Percentiles rank a stretch among this genome's conserved stretches.
Evolutionary conservation across 2,329 filamentous ascomycete genomes (phyloP).

Genomic region (Hypoxylon sp.): DNA sequence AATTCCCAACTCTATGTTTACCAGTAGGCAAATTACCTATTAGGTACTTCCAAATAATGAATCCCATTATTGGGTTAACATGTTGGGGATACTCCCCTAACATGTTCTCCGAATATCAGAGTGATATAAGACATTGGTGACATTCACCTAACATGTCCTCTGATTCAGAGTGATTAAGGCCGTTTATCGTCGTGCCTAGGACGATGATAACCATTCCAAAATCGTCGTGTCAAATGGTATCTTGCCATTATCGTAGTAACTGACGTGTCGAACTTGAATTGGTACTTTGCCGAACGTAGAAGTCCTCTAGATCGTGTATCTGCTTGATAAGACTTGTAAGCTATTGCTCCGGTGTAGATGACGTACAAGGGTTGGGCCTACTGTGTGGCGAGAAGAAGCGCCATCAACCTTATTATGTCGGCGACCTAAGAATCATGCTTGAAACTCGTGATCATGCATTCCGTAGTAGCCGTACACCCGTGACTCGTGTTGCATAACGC

Average conservation of each 20-base stretch:
- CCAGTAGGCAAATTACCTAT: neutral
- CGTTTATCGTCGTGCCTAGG: conserved; percentile 53
- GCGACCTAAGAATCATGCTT: conserved; percentile 36
- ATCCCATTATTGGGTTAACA: neutral
- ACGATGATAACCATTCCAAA: conserved; percentile 45
- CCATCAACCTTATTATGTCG: conserved; percentile 42
- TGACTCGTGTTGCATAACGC: conserved; percentile 29
- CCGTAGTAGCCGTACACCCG: conserved; percentile 32
- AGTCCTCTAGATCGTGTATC: conserved; percentile 45
- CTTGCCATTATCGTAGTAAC: conserved; percentile 41
- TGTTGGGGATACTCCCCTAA: neutral
- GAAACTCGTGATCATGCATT: conserved; percentile 39
- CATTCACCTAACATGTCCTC: conserved; percentile 2
- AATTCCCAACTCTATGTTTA: conserved; percentile 11
- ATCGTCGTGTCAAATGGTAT: conserved; percentile 36
- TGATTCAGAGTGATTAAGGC: conserved; percentile 38
- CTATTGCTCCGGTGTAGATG: neutral
- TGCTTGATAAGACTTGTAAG: conserved; percentile 12
- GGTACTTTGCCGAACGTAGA: conserved; percentile 42
- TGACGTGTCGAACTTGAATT: conserved; percentile 37
- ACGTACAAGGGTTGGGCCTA: conserved; percentile 19
- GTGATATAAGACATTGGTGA: too few species aligned
- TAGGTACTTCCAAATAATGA: conserved; percentile 35
- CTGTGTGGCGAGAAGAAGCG: conserved; percentile 42
- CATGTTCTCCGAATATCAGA: conserved; percentile 19